A percentile compares a stretch with the other conserved stretches of the same genome.
These are phyloP conservation scores for Podospora australis DNA, from an alignment of 495 filamentous ascomycete genomes.

Conservation along the genomic window DNA sequence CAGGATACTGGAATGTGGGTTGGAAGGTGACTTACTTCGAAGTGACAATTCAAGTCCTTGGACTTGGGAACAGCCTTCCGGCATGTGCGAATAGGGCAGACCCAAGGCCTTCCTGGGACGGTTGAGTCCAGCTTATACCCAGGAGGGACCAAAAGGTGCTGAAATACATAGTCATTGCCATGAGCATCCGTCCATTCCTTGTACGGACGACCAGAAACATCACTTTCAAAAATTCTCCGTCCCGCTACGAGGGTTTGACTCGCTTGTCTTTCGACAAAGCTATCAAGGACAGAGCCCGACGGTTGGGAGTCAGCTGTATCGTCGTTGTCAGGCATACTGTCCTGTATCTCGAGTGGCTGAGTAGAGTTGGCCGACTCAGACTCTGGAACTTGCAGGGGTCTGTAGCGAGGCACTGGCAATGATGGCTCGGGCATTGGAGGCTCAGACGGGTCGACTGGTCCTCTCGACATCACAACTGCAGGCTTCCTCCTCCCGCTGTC, in stretches of 20 bases:
- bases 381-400: neutral
- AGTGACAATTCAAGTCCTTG: conserved; percentile 19
- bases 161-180: too few species aligned
- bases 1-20: neutral
- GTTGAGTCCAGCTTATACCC: conserved; percentile 18
- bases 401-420: neutral
- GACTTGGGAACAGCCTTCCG: conserved; percentile 6
- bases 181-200: conserved; percentile 21
- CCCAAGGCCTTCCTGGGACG: conserved; percentile 12
- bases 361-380: neutral
- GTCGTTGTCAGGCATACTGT: too few species aligned
- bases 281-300: too few species aligned
- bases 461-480: conserved; percentile 15
- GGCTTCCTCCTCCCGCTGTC: neutral
- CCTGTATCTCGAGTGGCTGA: neutral
- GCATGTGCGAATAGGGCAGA: conserved; percentile 23
- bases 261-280: too few species aligned
- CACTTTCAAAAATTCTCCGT: conserved; percentile 4
- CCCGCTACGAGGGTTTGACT: too few species aligned
- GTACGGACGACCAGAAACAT: conserved; percentile 23
- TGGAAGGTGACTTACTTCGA: conserved; percentile 10
- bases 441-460: neutral
- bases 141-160: conserved; percentile 21
- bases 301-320: too few species aligned
- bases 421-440: too few species aligned